phyloP scores from a whole-genome alignment of 2,329 filamentous ascomycete genomes.

The Atkinsonella texensis region DNA sequence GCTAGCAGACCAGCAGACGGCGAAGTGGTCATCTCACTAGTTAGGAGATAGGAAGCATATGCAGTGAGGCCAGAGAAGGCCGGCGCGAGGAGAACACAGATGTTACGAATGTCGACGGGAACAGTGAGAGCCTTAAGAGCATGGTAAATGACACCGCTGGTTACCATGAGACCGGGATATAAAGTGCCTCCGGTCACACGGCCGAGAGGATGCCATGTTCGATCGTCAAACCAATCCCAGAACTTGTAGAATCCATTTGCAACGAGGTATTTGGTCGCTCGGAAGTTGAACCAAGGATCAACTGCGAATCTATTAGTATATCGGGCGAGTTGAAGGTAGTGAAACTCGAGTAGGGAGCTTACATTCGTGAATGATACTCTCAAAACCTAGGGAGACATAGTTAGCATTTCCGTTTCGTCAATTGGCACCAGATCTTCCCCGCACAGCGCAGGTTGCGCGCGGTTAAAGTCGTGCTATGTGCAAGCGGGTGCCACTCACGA shows the following conservation, averaged over 20 bases:
- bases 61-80: conserved; percentile 91
- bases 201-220: conserved; percentile 98
- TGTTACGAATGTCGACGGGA: conserved; percentile 96
- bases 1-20: conserved; percentile 90
- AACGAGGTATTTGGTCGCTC: conserved; percentile 94
- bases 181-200: conserved; percentile 98
- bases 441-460: no score
- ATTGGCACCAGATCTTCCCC: neutral
- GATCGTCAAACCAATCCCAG: conserved; percentile 99
- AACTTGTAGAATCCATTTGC: conserved; percentile 97
- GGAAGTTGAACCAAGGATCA: conserved; percentile 99
- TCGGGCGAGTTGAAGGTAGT: neutral
- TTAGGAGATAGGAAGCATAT: conserved; percentile 85
- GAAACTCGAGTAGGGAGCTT: conserved; percentile 28
- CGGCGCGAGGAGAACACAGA: conserved; percentile 92
- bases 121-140: conserved; percentile 76
- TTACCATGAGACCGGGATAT: conserved; percentile 98
- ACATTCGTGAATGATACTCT: conserved; percentile 99
- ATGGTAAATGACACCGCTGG: conserved; percentile 94
- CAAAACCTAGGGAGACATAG: conserved; percentile 55
- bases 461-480: neutral
- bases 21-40: conserved; percentile 93
- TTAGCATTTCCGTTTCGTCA: conserved; percentile 17
- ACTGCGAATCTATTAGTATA: conserved; percentile 43
- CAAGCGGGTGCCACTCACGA: conserved; percentile 46